These are phyloP conservation scores for Camptophora hylomeconis DNA, from an alignment of 2,329 filamentous ascomycete species.

Conservation along the genomic window DNA sequence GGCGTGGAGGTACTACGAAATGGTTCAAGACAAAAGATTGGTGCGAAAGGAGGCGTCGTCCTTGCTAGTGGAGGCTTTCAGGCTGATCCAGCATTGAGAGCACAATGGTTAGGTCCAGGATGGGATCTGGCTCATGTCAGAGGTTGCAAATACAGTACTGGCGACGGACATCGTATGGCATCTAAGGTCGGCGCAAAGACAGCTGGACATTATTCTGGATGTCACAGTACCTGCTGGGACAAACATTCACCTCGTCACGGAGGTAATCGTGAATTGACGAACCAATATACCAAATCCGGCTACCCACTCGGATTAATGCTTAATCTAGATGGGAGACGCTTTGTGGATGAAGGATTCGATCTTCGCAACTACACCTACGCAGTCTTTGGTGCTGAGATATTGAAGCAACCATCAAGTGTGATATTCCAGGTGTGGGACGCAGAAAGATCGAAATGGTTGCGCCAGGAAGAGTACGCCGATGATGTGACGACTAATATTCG, in stretches of 20 bases:
- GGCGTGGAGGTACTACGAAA: constrained; percentile 7
- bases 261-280: constrained; percentile 47
- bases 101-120: constrained; percentile 41
- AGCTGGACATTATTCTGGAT: constrained; percentile 50
- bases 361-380: constrained; percentile 57
- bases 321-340: constrained; percentile 45
- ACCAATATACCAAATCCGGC: constrained; percentile 56
- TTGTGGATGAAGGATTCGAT: constrained; percentile 55
- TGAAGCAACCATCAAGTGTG: constrained; percentile 43
- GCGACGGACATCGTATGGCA: constrained; percentile 43
- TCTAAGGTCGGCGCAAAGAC: constrained; percentile 34
- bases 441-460: constrained; percentile 38
- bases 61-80: constrained; percentile 53
- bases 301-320: constrained; percentile 56
- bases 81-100: constrained; percentile 43
- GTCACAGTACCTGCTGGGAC: constrained; percentile 54
- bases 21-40: constrained; percentile 20
- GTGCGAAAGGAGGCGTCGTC: constrained; percentile 31
- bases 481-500: constrained; percentile 42
- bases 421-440: constrained; percentile 56
- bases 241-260: constrained; percentile 42
- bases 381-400: constrained; percentile 49
- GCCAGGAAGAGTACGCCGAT: constrained; percentile 49
- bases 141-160: constrained; percentile 53
- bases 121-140: constrained; percentile 52